These are phyloP conservation scores for Saccharum spontaneum DNA, from an alignment of 176 grass and related monocot species.

Conservation along the genomic window DNA sequence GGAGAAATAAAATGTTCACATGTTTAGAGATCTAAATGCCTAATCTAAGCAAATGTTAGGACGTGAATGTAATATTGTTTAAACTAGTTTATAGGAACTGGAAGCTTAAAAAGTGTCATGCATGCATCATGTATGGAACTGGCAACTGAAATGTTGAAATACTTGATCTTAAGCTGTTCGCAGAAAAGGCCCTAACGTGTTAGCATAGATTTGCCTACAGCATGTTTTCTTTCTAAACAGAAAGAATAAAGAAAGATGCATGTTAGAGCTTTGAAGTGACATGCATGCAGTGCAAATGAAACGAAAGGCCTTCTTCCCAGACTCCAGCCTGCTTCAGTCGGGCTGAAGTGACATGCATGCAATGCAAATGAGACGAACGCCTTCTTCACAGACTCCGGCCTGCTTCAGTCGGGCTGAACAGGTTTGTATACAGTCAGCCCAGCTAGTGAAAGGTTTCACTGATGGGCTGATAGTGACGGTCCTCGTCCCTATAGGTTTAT, in stretches of 20 bases:
- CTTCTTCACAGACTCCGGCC: slow-evolving; percentile 1
- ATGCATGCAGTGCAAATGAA: background rate
- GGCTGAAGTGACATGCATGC: background rate
- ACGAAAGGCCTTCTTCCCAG: background rate
- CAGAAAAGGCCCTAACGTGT: background rate
- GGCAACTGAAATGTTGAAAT: background rate
- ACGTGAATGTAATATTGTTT: too few relatives aligned
- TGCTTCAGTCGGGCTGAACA: slow-evolving; percentile 10
- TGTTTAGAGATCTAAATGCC: background rate
- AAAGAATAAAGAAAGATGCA: background rate
- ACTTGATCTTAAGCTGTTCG: background rate
- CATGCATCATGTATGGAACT: background rate
- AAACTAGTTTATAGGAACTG: background rate
- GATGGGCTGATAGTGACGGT: background rate
- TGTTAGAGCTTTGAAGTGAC: background rate
- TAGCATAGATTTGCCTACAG: background rate
- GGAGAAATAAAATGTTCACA: background rate
- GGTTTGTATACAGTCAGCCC: background rate
- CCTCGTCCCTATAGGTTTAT: background rate
- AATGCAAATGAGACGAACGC: background rate
- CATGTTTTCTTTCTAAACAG: background rate
- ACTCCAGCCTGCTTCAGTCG: slow-evolving; percentile 1
- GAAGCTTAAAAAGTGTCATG: background rate
- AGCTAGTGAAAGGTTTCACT: background rate
- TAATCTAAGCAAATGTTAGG: background rate